Evolutionary conservation across 2,329 filamentous ascomycete species (phyloP), one percentile per base, ranked within the genome.

Genomic region (Dactylellina haptotyla): DNA sequence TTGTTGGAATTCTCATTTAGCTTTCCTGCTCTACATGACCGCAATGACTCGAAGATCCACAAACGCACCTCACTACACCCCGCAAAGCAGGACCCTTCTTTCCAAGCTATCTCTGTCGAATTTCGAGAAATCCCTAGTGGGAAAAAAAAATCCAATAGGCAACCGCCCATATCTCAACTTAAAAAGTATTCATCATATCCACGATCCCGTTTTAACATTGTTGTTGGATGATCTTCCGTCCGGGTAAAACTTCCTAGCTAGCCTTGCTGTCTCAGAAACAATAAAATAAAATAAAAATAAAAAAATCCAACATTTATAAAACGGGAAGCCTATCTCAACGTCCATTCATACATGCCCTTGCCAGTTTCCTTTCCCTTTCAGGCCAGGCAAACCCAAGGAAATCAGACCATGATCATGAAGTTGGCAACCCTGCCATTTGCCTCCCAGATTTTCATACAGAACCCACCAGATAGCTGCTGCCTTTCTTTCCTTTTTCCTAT

Each of bases 241-340:
- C 66, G 66, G 66, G 58, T 72, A 64, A 72, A 72, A 45, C 10
- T 51, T 72, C 59, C 66, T 53, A 34, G 30, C 53, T 57, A 65
- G 46, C 61, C n/a, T n/a, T n/a, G n/a, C n/a, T n/a, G n/a, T 54
- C 39, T 25, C 54, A 41, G 46, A 53, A 25, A 39, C 26, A 66
- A 41, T 30, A 26, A 50, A 50, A 57, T 34, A 10, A 45, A 58
- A 51, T 46, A 63, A 18, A 63, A 8, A 16, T 39, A 39, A 26
- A 28, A 48, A 48, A 57, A 45, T 32, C 43, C 25, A 32, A 63
- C 58, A 63, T 53, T 14, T 37, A 46, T 37, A 20, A 63, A 48
- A 53, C 61, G 58, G 59, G 67, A 72, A 72, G 66, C 66, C 66
- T 72, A 72, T 72, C 45, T 72, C 58, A 64, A 72, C 66, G 51